These are phyloP conservation scores for Fusarium xyrophilum DNA, from an alignment of 2,329 filamentous ascomycete genomes.

Conservation along the genomic window DNA sequence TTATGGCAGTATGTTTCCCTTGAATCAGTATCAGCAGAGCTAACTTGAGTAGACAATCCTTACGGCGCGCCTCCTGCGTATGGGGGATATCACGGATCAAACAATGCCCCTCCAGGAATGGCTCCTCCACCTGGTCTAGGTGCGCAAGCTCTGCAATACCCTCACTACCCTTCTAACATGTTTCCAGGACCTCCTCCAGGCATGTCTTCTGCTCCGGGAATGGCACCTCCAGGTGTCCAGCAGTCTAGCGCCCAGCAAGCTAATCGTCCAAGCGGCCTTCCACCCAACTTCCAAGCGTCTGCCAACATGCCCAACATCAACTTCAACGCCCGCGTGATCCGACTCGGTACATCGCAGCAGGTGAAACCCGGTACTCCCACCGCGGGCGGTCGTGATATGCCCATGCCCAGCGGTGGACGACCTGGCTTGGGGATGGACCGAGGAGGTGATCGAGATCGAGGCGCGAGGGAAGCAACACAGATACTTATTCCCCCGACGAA, in stretches of 20 bases:
- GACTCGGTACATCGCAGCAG: constrained; percentile 79
- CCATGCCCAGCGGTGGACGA: constrained; percentile 49
- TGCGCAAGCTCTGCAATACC: constrained; percentile 52
- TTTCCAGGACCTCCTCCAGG: constrained; percentile 74
- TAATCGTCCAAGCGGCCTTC: constrained; percentile 81
- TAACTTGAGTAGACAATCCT: constrained; percentile 51
- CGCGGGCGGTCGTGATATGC: constrained; percentile 52
- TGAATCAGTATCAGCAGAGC: neutral
- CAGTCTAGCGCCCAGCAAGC: constrained; percentile 76
- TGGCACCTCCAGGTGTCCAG: constrained; percentile 78
- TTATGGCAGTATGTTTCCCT: constrained; percentile 58
- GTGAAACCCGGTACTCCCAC: constrained; percentile 62
- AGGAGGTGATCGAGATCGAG: constrained; percentile 70
- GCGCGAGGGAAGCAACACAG: constrained; percentile 73
- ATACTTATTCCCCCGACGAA: constrained; percentile 80
- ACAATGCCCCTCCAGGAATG: constrained; percentile 68
- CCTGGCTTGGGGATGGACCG: constrained; percentile 67
- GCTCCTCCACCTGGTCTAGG: constrained; percentile 83
- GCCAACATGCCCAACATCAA: constrained; percentile 97
- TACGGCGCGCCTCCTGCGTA: constrained; percentile 81
- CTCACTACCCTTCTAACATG: constrained; percentile 24
- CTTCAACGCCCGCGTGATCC: constrained; percentile 95
- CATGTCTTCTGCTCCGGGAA: constrained; percentile 81
- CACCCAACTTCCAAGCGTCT: constrained; percentile 84
- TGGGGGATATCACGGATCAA: constrained; percentile 70